Base-by-base conservation (phyloP, 2,329 filamentous ascomycete species). In the Verticillium nonalfalfae region DNA sequence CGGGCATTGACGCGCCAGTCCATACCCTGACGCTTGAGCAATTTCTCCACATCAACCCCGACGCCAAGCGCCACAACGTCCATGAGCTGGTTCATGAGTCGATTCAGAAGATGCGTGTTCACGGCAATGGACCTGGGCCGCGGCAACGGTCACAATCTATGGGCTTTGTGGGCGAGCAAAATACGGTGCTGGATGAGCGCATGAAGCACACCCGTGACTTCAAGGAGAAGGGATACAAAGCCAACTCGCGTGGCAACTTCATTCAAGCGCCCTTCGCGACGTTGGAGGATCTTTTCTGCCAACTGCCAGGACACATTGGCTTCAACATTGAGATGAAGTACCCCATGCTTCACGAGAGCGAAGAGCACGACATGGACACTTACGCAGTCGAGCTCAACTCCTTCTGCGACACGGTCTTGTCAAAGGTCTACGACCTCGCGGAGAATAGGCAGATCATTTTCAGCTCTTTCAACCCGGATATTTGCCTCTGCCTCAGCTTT, bases 321-420 rank as follows among this genome's bases (percentile, higher is more conserved):
- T 99, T 99, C 83, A 98, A 99, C 75, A 96, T 99, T 68, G 95
- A 99, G 79, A 90, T 99, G 84, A 98, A 99, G 77, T 99, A 99
- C 72, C 95, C 95, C 5, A 98, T 98, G 93, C 85, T 99, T 52
- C 90, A 94, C 73, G 96, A 99, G 79, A 91, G 87, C 62, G 92
- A 97, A 74, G 91, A 96, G 73, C 90, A 97, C 67, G 92, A 96
- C 68, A 97, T 98, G 93, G 94, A 97, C 73, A 90, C 91, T 3
- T 97, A 97, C 71, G 93, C 92, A 0, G 91, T 98, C 56, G 95
- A 99, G 76, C 84, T 98, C 68, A 98, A 98, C 76, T 92, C 90
- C 1, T 99, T 98, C 74, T 94, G 96, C 71, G 95, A 99, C 74
- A 97, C 92, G 0, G 90, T 99, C 3, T 81, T 99, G 9, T 83